Evolutionary conservation across 129 eudicot species (phyloP), one percentile per base, ranked within the genome.

Genomic region (Flaveria robusta): DNA sequence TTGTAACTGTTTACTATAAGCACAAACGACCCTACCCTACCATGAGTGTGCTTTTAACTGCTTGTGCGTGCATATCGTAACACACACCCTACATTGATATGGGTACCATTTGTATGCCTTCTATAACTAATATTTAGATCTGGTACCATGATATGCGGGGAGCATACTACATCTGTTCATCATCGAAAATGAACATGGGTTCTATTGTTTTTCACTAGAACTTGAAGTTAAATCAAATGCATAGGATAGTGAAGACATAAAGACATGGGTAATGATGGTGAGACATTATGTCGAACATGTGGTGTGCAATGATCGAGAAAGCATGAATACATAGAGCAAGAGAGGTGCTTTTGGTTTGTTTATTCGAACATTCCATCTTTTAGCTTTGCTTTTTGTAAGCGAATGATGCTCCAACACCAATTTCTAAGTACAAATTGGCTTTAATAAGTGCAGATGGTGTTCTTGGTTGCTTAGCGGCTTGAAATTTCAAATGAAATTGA

Each of bases 241-340:
- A 29, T 16, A 15, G 27, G 60, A 8, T 45, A 1, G 54, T 22
- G 72, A 75, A 74, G 86, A 75, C 87, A 77, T 63, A 49, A 43
- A 72, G 75, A 75, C 91, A 81, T 13, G 71, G 75, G n/a, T 80
- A 76, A 84, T 87, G 71, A 82, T 81, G 70, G 60, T 49, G n/a
- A 54, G 47, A 64, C 70, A 68, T 81, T 75, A 75, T 70, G 77
- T 81, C 69, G 72, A 81, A 81, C 74, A 69, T 49, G 81, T 75
- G 47, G 34, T 41, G 72, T 20, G 68, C 68, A 43, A 63, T 76
- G 69, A 68, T 81, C 67, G 56, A 81, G 62, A 75, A 51, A 58
- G 29, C 79, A 62, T 73, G 79, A 55, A 43, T 24, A 39, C 41
- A 14, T 24, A 60, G 14, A 56, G 45, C 75, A 55, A 41, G 54